Base-by-base conservation (phyloP, 352 stramenopile species). In the Saprolegnia diclina region DNA sequence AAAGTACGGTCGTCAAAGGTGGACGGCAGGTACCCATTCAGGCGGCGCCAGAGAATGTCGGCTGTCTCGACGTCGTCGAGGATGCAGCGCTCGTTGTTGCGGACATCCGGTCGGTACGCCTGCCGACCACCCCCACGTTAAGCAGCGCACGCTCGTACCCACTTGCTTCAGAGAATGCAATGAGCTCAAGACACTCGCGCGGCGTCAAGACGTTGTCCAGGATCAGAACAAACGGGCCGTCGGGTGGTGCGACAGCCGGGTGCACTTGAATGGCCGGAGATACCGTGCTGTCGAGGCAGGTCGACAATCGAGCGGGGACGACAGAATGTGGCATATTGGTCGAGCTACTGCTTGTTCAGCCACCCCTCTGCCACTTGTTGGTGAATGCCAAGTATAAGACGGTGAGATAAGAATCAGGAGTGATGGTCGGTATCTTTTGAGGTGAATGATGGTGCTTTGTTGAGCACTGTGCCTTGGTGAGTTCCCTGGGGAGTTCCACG, bases 31-130 rank as follows among this genome's bases (percentile, higher is more conserved):
- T 48, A 26, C 18, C 6, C 24, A 21, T n/a, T 26, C 9, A 63
- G 24, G 35, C 55, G 55, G 5, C 45, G 24, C 55, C 55, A 63
- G 5, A 63, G 11, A n/a, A 63, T 48, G 1, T 29, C 13, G n/a
- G 55, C 55, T 1, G 55, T n/a, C 5, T 14, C 35, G 24, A 21
- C 35, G 35, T 63, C 55, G 35, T 63, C 55, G 26, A 63, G 42
- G 11, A 63, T 63, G 55, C 55, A 63, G 11, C 55, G 55, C 5
- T 63, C 55, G 55, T 48, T 50, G 32, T 45, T 63, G 29, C 55
- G 55, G 11, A 63, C 35, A 32, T 63, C 55, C 4, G 55, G 13
- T 13, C 18, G 55, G 5, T 45, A 37, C 16, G 4, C 55, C 45
- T 63, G 55, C 4, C 55, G 55, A 16, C 55, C 55, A 32, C 22